phyloP scores from a whole-genome alignment of 1,284 basidiomycete genomes.

The Moniliophthora roreri region DNA sequence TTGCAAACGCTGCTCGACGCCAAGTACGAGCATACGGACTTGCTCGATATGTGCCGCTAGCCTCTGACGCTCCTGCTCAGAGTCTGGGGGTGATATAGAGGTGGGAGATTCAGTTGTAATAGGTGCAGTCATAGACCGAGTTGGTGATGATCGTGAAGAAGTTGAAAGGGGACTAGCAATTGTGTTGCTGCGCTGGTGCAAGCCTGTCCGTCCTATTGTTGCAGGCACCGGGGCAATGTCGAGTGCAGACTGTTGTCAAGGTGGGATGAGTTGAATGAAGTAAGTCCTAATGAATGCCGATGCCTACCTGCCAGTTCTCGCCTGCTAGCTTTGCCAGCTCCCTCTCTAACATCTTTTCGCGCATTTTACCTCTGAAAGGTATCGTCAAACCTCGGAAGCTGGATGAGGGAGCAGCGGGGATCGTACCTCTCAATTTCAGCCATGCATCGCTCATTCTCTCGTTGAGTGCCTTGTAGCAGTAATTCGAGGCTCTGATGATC shows the following conservation, averaged over 20 bases:
- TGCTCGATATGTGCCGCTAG: slow-evolving; percentile 65
- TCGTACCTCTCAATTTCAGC: slow-evolving; percentile 65
- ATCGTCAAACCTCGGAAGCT: no score
- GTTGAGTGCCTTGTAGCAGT: slow-evolving; percentile 69
- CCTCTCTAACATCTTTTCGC: slow-evolving; percentile 72
- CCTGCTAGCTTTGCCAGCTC: slow-evolving; percentile 68
- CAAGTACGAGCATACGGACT: slow-evolving; percentile 65
- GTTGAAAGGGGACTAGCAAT: not conserved
- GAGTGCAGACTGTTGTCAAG: slow-evolving; percentile 40
- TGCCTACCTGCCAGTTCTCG: slow-evolving; percentile 70
- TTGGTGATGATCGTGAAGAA: slow-evolving; percentile 15
- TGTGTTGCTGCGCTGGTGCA: not conserved
- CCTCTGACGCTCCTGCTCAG: slow-evolving; percentile 29
- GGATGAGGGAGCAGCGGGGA: not conserved
- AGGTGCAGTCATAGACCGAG: slow-evolving; percentile 11
- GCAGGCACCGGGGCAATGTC: slow-evolving; percentile 39
- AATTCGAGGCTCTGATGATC: slow-evolving; percentile 73
- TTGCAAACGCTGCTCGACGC: slow-evolving; percentile 75
- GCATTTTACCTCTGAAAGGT: slow-evolving; percentile 46
- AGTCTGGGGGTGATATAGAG: slow-evolving; percentile 19
- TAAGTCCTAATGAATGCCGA: slow-evolving; percentile 1
- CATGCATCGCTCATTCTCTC: slow-evolving; percentile 80
- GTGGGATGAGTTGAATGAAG: slow-evolving; percentile 1
- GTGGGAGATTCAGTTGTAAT: slow-evolving; percentile 5
- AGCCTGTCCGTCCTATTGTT: not conserved